Conservation (phyloP, 805 yeast genomes). For the Saitoella complicata region DNA sequence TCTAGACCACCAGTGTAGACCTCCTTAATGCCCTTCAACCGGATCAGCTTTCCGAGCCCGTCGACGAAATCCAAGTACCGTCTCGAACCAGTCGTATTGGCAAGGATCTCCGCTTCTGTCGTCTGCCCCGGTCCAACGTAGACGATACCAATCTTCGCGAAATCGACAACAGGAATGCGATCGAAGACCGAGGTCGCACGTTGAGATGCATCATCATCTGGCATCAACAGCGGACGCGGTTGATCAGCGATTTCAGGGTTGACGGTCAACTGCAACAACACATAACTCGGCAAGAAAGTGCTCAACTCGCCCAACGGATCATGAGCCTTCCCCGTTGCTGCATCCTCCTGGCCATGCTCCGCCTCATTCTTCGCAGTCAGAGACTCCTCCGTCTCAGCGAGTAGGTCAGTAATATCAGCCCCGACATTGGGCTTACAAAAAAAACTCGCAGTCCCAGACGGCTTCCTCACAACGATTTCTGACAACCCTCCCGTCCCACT, state of each 20-base stretch:
- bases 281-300: conserved; percentile 29
- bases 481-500: conserved; percentile 8
- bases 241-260: conserved; percentile 24
- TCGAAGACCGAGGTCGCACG: conserved; percentile 52
- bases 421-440: too few relatives aligned
- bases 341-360: conserved; percentile 11
- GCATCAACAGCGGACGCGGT: conserved; percentile 34
- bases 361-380: conserved; percentile 14
- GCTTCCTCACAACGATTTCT: conserved; percentile 36
- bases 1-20: conserved; percentile 70
- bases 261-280: conserved; percentile 35
- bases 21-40: conserved; percentile 36
- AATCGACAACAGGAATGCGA: conserved; percentile 59
- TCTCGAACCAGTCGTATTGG: conserved; percentile 45
- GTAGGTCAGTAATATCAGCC: conserved; percentile 16
- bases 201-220: conserved; percentile 18
- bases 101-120: conserved; percentile 45
- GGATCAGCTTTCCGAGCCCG: conserved; percentile 43
- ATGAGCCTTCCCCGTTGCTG: conserved; percentile 2
- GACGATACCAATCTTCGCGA: conserved; percentile 62
- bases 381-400: conserved; percentile 26
- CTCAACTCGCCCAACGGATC: conserved; percentile 5
- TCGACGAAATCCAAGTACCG: conserved; percentile 44
- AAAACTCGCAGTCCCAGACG: conserved; percentile 45
- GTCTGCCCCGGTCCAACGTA: conserved; percentile 57